A percentile compares a stretch with the other conserved stretches of the same genome.
These are phyloP conservation scores for Volvox reticuliferus DNA, from an alignment of 139 green algal genomes.

Conservation along the genomic window DNA sequence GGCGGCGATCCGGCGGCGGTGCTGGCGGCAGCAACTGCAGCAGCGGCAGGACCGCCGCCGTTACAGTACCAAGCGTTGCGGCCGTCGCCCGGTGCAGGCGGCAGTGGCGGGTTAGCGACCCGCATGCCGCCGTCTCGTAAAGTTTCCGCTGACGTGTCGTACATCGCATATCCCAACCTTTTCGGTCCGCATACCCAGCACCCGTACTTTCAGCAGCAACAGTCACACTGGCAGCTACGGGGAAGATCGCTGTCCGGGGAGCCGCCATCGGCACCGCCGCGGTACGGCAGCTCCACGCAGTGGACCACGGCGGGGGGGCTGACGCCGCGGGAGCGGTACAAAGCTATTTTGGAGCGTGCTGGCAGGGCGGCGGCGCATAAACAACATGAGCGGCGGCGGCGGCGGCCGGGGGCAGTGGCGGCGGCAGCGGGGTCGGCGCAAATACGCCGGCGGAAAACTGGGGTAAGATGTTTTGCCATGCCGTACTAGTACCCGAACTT, in stretches of 20 bases:
- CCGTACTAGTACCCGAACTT: no score
- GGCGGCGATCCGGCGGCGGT: not conserved
- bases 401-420: not conserved
- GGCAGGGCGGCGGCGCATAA: not conserved
- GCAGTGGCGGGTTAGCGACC: not conserved
- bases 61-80: not conserved
- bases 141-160: not conserved
- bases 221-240: not conserved
- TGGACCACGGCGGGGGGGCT: not conserved
- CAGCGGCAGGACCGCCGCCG: not conserved
- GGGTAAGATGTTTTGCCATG: not conserved
- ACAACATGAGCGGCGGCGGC: constrained; percentile 5
- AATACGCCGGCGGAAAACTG: not conserved
- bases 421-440: not conserved
- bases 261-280: not conserved
- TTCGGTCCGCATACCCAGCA: not conserved
- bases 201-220: not conserved
- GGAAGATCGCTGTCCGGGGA: not conserved
- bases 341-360: constrained; percentile 23
- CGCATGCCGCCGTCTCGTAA: not conserved
- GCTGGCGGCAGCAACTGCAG: not conserved
- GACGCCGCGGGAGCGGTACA: constrained; percentile 25
- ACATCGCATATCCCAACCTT: no score
- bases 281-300: not conserved
- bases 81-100: not conserved